These are phyloP conservation scores for Anthracocystis panici-leucophaei DNA, from an alignment of 1,284 basidiomycete genomes.

Conservation along the genomic window DNA sequence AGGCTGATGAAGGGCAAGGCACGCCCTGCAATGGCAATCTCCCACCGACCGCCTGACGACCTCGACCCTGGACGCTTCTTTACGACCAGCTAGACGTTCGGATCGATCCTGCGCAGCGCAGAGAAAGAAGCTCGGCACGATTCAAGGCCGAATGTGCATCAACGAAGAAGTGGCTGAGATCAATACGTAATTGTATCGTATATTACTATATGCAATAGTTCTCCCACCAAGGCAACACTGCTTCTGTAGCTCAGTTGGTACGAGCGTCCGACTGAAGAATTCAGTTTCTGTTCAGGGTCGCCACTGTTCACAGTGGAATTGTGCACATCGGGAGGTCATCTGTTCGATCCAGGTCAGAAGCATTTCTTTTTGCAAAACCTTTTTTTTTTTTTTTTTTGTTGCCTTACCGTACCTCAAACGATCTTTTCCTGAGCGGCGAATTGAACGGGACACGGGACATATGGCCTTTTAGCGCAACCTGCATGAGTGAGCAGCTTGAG, in stretches of 20 bases:
- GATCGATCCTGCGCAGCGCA: background rate
- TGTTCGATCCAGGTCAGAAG: slow-evolving; percentile 58
- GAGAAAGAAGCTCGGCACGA: too few species aligned
- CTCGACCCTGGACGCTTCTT: background rate
- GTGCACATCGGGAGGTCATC: slow-evolving; percentile 44
- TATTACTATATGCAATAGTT: background rate
- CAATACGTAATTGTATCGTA: background rate
- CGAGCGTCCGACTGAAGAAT: slow-evolving; percentile 60
- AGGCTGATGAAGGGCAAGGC: too few species aligned
- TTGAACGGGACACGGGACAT: background rate
- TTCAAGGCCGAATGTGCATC: too few species aligned
- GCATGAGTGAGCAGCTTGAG: too few species aligned
- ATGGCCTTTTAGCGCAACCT: background rate
- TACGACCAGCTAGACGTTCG: too few species aligned
- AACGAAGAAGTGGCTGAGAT: too few species aligned
- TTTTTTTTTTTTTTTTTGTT: slow-evolving; percentile 1
- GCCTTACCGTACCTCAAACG: background rate
- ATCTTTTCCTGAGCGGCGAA: background rate
- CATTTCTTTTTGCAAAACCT: slow-evolving; percentile 27
- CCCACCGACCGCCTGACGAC: background rate
- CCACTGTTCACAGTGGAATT: slow-evolving; percentile 24
- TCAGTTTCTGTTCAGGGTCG: slow-evolving; percentile 26
- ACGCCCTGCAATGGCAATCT: background rate
- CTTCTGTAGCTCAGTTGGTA: slow-evolving; percentile 61
- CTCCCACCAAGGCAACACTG: background rate